Base-by-base conservation (phyloP, 305 asterid species). In the Stenogyne calaminthoides region DNA sequence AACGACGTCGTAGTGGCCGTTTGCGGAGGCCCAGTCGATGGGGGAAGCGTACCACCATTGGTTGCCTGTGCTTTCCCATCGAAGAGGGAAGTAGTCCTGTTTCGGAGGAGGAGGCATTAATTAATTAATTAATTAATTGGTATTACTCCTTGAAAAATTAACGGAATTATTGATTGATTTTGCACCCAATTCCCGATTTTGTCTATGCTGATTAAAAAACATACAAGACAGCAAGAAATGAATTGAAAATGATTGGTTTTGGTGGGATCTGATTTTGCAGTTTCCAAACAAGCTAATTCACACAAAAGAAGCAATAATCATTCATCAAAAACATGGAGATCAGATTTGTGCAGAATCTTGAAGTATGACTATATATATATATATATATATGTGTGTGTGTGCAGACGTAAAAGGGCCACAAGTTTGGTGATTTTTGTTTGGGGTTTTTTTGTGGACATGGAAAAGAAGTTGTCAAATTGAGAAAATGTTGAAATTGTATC, bases 31-130 rank as follows among this genome's bases (percentile, higher is more conserved):
- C 87, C 91, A 91, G 68, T 94, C 98, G 39, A 94, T 91, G 1
- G 98, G 98, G 10, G 97, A 89, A 55, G 96, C 98, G 67, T 87
- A 94, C 98, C 98, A 94, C 97, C 97, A 94, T 64, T 89, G 97
- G 20, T 90, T 97, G 6, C 96, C 96, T 0, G 90, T 86, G 70
- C 94, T 86, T 71, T 94, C 97, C 96, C 97, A 94, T 74, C 97
- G 76, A 78, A 94, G 29, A 18, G 98, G 97, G 63, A 91, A 4
- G 84, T 80, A 59, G n/a, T n/a, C n/a, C n/a, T n/a, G n/a, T n/a
- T n/a, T n/a, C 57, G 64, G 52, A 2, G 91, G 83, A 71, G 88
- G 79, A 70, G 88, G 79, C 94, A 85, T 86, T 54, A 11, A 12
- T n/a, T n/a, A 19, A n/a, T 10, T 18, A 62, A n/a, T n/a, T n/a